These are phyloP conservation scores for Capniomyces stellatus DNA, from an alignment of 371 early-diverging fungal species.

Conservation along the genomic window DNA sequence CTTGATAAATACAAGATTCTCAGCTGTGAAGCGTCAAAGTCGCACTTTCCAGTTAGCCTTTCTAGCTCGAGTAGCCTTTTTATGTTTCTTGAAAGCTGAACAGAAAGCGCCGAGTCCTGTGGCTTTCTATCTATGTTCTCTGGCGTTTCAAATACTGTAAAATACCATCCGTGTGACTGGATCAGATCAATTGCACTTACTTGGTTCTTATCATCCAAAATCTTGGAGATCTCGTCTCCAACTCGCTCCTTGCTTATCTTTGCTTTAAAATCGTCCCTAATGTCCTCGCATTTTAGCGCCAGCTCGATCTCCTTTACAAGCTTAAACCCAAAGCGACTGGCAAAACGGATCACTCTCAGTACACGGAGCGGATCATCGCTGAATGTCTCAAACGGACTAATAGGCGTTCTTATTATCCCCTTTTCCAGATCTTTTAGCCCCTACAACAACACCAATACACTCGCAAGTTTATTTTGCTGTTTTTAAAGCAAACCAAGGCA, in stretches of 20 bases:
- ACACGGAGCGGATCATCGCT: slow-evolving; percentile 96
- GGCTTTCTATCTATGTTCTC: not conserved
- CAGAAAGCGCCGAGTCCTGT: slow-evolving; percentile 5
- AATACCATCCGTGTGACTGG: not conserved
- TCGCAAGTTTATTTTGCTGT: slow-evolving; percentile 2
- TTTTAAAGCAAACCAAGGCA: too few relatives aligned
- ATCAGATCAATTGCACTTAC: not conserved
- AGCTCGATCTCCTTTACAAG: slow-evolving; percentile 49
- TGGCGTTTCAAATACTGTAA: not conserved
- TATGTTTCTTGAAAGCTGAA: not conserved
- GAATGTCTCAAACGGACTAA: slow-evolving; percentile 85
- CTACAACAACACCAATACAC: slow-evolving; percentile 10
- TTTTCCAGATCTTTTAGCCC: slow-evolving; percentile 56
- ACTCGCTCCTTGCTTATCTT: slow-evolving; percentile 95
- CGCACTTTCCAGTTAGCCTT: too few relatives aligned
- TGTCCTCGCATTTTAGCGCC: slow-evolving; percentile 37
- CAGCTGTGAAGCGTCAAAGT: not conserved
- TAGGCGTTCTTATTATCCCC: slow-evolving; percentile 78
- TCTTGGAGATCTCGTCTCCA: slow-evolving; percentile 90
- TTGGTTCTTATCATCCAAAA: slow-evolving; percentile 31
- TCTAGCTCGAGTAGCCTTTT: too few relatives aligned
- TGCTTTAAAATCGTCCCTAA: slow-evolving; percentile 42
- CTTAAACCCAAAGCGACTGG: slow-evolving; percentile 69
- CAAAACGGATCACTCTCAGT: slow-evolving; percentile 91
- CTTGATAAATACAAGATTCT: slow-evolving; percentile 12